Conservation (phyloP, 352 stramenopile species). For the Globisporangium heterothallicum region DNA sequence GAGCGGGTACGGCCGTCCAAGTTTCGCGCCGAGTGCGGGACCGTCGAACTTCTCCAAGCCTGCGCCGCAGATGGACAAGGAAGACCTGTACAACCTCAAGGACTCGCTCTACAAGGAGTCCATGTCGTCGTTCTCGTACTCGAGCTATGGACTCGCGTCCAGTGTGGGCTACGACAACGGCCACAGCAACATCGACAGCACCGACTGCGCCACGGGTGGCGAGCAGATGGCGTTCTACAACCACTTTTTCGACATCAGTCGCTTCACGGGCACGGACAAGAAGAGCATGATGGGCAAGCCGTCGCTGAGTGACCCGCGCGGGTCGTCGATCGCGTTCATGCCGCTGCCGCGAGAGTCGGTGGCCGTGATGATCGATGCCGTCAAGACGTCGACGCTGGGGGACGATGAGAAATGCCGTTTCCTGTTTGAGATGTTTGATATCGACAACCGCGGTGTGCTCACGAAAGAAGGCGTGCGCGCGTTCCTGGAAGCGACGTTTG, state of each 20-base stretch:
- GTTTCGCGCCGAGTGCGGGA: conserved; percentile 21
- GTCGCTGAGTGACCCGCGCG: conserved; percentile 9
- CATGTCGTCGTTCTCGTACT: conserved; percentile 11
- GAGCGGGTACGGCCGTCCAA: conserved; percentile 13
- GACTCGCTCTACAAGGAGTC: conserved; percentile 32
- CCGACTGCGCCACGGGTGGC: conserved; percentile 13
- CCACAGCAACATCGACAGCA: conserved; percentile 1
- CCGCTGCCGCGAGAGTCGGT: conserved; percentile 50
- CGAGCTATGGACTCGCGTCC: neutral
- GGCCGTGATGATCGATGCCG: conserved; percentile 50
- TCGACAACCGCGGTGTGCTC: conserved; percentile 35
- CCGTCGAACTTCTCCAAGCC: conserved; percentile 17
- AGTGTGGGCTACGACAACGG: conserved; percentile 1
- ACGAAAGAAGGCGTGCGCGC: conserved; percentile 38
- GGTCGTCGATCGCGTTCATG: conserved; percentile 21
- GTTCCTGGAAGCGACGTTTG: conserved; percentile 59
- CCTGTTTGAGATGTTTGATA: conserved; percentile 65
- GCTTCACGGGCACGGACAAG: conserved; percentile 11
- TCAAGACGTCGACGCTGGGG: conserved; percentile 38
- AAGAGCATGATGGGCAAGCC: conserved; percentile 1
- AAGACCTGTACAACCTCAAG: conserved; percentile 35
- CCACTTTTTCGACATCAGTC: conserved; percentile 30
- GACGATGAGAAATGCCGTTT: conserved; percentile 55
- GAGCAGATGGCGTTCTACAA: conserved; percentile 32
- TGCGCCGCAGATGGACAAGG: conserved; percentile 18